Percentiles rank a stretch among this genome's conserved stretches.
phyloP scores from a whole-genome alignment of 371 early-diverging fungal genomes.

The Funneliformis caledonium region DNA sequence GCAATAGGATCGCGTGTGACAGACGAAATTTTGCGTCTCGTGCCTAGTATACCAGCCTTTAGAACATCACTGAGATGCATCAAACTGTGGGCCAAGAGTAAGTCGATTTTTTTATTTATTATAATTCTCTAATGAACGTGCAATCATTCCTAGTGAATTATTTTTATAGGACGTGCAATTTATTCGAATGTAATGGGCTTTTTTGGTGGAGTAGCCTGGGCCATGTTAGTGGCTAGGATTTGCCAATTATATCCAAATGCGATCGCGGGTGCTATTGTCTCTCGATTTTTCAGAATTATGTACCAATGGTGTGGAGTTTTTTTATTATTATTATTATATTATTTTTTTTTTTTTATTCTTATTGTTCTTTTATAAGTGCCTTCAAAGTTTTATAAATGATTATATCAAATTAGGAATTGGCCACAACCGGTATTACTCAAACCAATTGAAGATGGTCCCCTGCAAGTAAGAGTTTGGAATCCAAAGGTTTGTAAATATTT shows the following conservation, averaged over 20 bases:
- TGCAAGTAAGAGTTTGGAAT: conserved; percentile 98
- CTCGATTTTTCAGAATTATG: conserved; percentile 92
- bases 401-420: conserved; percentile 71
- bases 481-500: conserved; percentile 65
- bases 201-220: conserved; percentile 99
- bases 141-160: background rate
- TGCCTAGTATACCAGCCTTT: conserved; percentile 93
- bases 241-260: conserved; percentile 99
- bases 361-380: background rate
- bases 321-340: background rate
- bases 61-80: conserved; percentile 93
- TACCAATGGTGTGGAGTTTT: conserved; percentile 74
- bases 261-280: conserved; percentile 83
- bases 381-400: background rate
- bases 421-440: conserved; percentile 97
- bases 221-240: conserved; percentile 96
- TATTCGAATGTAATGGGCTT: conserved; percentile 99
- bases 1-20: conserved; percentile 92
- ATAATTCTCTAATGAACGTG: background rate
- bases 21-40: conserved; percentile 95
- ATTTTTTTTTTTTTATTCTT: background rate
- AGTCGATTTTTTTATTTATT: background rate
- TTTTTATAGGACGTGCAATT: conserved; percentile 66
- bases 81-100: conserved; percentile 98
- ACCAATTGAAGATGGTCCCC: conserved; percentile 89